Evolutionary conservation across 805 yeast species (phyloP).

Genomic region (Cyberlindnera veronae): DNA sequence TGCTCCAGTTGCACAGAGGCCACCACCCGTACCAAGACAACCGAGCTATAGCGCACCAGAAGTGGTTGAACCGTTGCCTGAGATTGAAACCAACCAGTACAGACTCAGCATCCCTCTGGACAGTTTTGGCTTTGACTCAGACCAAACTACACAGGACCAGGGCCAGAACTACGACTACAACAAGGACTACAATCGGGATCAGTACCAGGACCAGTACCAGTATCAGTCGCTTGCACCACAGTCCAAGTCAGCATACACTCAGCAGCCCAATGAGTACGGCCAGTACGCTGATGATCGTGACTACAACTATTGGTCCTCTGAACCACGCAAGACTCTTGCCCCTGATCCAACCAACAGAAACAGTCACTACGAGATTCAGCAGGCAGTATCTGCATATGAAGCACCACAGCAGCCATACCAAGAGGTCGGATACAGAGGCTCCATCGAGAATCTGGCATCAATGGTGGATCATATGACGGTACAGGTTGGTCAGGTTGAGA

Average conservation of each 20-base stretch:
- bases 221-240: constrained; percentile 19
- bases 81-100: constrained; percentile 26
- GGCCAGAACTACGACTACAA: no score
- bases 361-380: constrained; percentile 7
- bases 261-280: background rate
- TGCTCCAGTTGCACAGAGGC: constrained; percentile 6
- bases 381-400: constrained; percentile 1
- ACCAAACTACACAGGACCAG: background rate
- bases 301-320: constrained; percentile 19
- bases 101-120: constrained; percentile 27
- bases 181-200: constrained; percentile 3
- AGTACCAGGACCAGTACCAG: constrained; percentile 1
- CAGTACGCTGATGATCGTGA: constrained; percentile 2
- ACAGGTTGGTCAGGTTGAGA: constrained; percentile 24
- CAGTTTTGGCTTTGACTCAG: constrained; percentile 18
- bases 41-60: constrained; percentile 19
- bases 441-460: constrained; percentile 31
- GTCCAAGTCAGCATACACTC: background rate
- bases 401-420: constrained; percentile 2
- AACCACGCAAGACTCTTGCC: constrained; percentile 6
- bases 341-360: constrained; percentile 7
- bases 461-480: constrained; percentile 35
- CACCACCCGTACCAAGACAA: constrained; percentile 4
- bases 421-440: constrained; percentile 7
- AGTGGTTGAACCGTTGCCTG: constrained; percentile 22